Evolutionary conservation across 352 stramenopile species (phyloP).

Genomic region (Hyaloperonospora arabidopsidis): DNA sequence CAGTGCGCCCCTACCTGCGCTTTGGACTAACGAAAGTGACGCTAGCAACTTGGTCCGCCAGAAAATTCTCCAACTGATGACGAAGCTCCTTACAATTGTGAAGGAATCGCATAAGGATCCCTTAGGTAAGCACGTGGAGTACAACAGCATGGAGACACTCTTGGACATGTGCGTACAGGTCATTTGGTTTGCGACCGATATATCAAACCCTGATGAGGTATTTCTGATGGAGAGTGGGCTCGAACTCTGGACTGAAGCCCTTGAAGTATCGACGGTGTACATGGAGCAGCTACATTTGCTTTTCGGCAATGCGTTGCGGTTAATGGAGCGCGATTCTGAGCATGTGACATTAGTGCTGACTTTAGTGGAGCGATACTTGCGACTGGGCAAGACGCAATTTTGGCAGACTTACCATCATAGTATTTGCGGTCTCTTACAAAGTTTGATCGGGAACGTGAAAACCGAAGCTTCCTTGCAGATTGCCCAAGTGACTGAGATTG

Average conservation of each 20-base stretch:
- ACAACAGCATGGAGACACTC: conserved; percentile 32
- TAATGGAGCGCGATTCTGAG: conserved; percentile 77
- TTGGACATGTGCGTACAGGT: conserved; percentile 67
- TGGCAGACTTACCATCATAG: conserved; percentile 56
- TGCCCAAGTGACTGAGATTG: conserved; percentile 37
- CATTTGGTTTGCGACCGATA: conserved; percentile 61
- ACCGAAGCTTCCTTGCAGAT: conserved; percentile 57
- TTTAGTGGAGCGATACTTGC: conserved; percentile 61
- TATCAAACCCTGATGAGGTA: conserved; percentile 74
- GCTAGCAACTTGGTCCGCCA: conserved; percentile 72
- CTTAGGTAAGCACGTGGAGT: conserved; percentile 8
- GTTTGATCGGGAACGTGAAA: conserved; percentile 61
- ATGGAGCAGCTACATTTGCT: conserved; percentile 59
- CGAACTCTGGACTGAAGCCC: conserved; percentile 57
- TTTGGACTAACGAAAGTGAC: conserved; percentile 67
- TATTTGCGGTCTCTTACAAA: conserved; percentile 34
- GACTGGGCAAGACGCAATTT: conserved; percentile 45
- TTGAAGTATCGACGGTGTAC: conserved; percentile 47
- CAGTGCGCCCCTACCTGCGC: conserved; percentile 51
- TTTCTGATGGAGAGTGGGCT: conserved; percentile 82
- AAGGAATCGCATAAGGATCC: conserved; percentile 31
- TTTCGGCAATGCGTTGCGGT: conserved; percentile 49
- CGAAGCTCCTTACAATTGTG: conserved; percentile 51
- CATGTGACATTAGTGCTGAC: conserved; percentile 51
- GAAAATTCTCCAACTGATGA: conserved; percentile 75